Percentiles rank a stretch among this genome's conserved stretches.
phyloP scores from a whole-genome alignment of 805 yeast species.

The Candida tallmaniae region DNA sequence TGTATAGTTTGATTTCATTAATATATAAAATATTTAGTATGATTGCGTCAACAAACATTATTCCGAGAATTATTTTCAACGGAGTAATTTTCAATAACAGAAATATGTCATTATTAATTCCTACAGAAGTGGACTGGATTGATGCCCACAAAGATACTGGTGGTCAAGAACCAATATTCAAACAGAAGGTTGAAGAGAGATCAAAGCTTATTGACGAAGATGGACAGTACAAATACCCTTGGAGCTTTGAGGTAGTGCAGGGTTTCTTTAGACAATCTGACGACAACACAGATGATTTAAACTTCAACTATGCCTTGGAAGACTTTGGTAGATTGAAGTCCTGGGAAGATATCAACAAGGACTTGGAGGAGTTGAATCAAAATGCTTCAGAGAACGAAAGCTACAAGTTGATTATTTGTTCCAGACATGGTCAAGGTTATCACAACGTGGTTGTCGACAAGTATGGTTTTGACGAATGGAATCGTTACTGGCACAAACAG shows the following conservation, averaged over 20 bases:
- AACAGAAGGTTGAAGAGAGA: constrained; percentile 7
- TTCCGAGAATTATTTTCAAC: too few relatives aligned
- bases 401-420: constrained; percentile 49
- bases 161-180: constrained; percentile 15
- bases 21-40: too few relatives aligned
- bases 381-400: constrained; percentile 30
- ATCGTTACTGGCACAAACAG: constrained; percentile 46
- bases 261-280: constrained; percentile 51
- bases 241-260: constrained; percentile 45
- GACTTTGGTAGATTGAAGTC: constrained; percentile 41
- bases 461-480: constrained; percentile 58
- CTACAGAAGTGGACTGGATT: constrained; percentile 23
- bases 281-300: constrained; percentile 40
- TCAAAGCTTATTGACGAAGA: constrained; percentile 8
- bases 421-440: constrained; percentile 69
- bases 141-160: constrained; percentile 29
- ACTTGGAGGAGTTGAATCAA: constrained; percentile 32
- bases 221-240: constrained; percentile 26
- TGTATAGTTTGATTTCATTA: neutral
- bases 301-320: constrained; percentile 39
- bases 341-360: constrained; percentile 36
- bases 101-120: constrained; percentile 22
- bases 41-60: too few relatives aligned
- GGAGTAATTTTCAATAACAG: too few relatives aligned
- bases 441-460: constrained; percentile 54